Base-by-base conservation (phyloP, 1,139 yeast genomes). In the Lodderomyces beijingensis region DNA sequence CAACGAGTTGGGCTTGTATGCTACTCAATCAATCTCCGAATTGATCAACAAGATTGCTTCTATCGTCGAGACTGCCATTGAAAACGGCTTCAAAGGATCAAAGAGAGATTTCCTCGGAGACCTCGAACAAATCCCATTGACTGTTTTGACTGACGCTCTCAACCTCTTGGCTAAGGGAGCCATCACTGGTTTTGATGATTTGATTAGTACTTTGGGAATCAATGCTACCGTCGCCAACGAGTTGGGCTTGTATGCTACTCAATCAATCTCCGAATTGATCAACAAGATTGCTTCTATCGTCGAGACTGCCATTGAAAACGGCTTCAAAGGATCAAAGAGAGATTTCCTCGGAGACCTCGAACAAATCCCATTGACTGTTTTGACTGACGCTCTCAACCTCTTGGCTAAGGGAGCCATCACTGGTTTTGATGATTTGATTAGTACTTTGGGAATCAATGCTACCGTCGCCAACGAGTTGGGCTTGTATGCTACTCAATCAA, bases 191-290 rank as follows among this genome's bases (percentile, higher is more conserved):
- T 19, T 19, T 19, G 22, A 19, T n/a, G n/a, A 8, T 19, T 19
- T 19, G 22, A 8, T 19, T n/a, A n/a, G 22, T 9, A 19, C n/a
- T 19, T 19, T 19, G 22, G 22, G 22, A 19, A 19, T 19, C 22
- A 19, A 19, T n/a, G n/a, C 22, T 19, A 19, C 22, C n/a, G 22
- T 19, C n/a, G 22, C 22, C n/a, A n/a, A 19, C 8, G 22, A 19
- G 10, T 9, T 19, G 8, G 22, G 22, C 8, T 19, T 19, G 22
- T 9, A 19, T 9, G 22, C n/a, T 19, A n/a, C 8, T n/a, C n/a
- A 8, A 19, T 9, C 22, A 8, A n/a, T 19, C n/a, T 8, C 8
- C 8, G 22, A 19, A 19, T 19, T 8, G 22, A n/a, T 19, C 22
- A n/a, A 8, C 8, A n/a, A 8, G 10, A 19, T 19, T 19, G 22